A percentile compares a stretch with the other conserved stretches of the same genome.
Evolutionary conservation across 1,139 yeast species (phyloP).

Genomic region (Yarrowia galli): DNA sequence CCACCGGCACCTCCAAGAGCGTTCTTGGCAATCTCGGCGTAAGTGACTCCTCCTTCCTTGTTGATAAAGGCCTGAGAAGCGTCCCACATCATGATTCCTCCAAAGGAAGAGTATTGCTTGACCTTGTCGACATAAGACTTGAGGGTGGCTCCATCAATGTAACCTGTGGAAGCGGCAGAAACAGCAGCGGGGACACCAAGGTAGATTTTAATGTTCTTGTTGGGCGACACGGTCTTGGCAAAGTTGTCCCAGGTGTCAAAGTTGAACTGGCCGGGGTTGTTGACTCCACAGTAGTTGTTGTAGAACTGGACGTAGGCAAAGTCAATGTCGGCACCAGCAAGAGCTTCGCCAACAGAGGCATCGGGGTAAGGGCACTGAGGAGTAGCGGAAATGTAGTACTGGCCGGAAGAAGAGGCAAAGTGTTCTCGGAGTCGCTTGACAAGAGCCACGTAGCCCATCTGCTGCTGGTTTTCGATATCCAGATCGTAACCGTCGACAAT

Average conservation of each 20-base stretch:
- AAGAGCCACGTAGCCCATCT: slow-evolving; percentile 62
- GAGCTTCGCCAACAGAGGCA: slow-evolving; percentile 73
- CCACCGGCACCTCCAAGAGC: slow-evolving; percentile 44
- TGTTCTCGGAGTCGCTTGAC: slow-evolving; percentile 60
- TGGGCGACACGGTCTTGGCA: slow-evolving; percentile 68
- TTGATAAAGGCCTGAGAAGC: slow-evolving; percentile 81
- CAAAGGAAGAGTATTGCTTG: slow-evolving; percentile 60
- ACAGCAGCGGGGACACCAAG: slow-evolving; percentile 77
- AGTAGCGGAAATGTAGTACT: slow-evolving; percentile 85
- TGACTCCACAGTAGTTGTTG: slow-evolving; percentile 75
- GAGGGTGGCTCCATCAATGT: slow-evolving; percentile 45
- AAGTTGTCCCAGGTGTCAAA: slow-evolving; percentile 81
- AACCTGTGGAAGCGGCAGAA: slow-evolving; percentile 74
- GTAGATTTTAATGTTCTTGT: slow-evolving; percentile 64
- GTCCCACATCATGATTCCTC: slow-evolving; percentile 92
- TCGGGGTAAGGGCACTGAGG: slow-evolving; percentile 96
- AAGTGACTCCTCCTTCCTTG: slow-evolving; percentile 50
- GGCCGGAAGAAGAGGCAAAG: slow-evolving; percentile 55
- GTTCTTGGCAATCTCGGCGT: slow-evolving; percentile 56
- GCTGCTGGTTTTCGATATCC: slow-evolving; percentile 66
- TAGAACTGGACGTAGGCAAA: slow-evolving; percentile 91
- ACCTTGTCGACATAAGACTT: slow-evolving; percentile 53
- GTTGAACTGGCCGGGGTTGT: slow-evolving; percentile 63
- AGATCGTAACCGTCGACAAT: slow-evolving; percentile 74
- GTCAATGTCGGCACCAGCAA: slow-evolving; percentile 70